phyloP scores from a whole-genome alignment of 2,329 filamentous ascomycete species.

The Sclerotiophoma versabilis region DNA sequence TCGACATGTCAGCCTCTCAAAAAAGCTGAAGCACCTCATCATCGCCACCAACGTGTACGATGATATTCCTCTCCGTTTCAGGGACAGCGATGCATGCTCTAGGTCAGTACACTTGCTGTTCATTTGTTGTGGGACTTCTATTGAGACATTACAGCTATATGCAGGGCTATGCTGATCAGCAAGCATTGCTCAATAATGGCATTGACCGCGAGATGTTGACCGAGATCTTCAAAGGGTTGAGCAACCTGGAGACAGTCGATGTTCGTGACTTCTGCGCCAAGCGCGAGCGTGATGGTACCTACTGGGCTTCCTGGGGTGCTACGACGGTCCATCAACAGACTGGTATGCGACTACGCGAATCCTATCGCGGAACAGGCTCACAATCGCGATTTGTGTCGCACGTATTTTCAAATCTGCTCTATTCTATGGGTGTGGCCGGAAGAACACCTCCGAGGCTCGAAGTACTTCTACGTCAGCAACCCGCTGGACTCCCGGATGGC shows the following conservation, averaged over 20 bases:
- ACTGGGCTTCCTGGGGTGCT: constrained; percentile 65
- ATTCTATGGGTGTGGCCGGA: constrained; percentile 39
- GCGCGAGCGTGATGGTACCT: constrained; percentile 58
- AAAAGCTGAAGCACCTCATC: constrained; percentile 58
- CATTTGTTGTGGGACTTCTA: too few relatives aligned
- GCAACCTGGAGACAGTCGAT: constrained; percentile 63
- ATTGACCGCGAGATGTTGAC: constrained; percentile 62
- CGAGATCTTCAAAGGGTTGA: constrained; percentile 63
- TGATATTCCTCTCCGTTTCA: constrained; percentile 23
- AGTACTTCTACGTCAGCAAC: constrained; percentile 50
- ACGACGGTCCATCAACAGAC: constrained; percentile 50
- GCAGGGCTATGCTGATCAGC: constrained; percentile 31
- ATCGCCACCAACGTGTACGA: constrained; percentile 54
- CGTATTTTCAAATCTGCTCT: constrained; percentile 29
- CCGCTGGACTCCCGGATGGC: constrained; percentile 44
- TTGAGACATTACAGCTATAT: constrained; percentile 22
- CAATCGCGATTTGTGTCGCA: constrained; percentile 20
- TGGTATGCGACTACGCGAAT: constrained; percentile 30
- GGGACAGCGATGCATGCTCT: constrained; percentile 18
- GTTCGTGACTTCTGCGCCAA: constrained; percentile 66
- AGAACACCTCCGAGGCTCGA: constrained; percentile 56
- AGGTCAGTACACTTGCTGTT: not conserved
- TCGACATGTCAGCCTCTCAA: constrained; percentile 47
- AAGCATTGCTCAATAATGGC: constrained; percentile 51
- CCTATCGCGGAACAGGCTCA: constrained; percentile 10